Base-by-base conservation (phyloP, 2,329 filamentous ascomycete species). In the Hypoxylon sp. region DNA sequence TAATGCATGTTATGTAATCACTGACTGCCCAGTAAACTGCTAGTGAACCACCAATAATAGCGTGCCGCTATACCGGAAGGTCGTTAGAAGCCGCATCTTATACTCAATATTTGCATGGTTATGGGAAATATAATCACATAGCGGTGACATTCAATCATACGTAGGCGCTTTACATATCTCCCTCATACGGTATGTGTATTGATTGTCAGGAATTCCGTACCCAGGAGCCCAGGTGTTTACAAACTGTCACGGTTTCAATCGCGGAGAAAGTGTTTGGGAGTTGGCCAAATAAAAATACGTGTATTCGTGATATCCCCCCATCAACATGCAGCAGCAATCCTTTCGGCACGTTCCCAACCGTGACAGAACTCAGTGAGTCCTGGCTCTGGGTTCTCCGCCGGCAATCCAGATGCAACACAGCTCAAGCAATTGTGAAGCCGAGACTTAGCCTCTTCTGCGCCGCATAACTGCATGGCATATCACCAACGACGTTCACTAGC, bases 381-480 rank as follows among this genome's bases (percentile, higher is more conserved):
- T 51, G 37, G 54, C 27, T 64, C 54, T 44, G 46, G 42, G 30
- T 50, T 8, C 33, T 40, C 17, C 25, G 31, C 30, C 27, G 42
- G 17, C 17, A 51, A 61, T 61, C 17, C 50, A 30, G 20, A 58
- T 58, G 58, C 8, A 55, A 58, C 63, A 30, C 30, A 48, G 13
- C 37, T 53, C 17, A 50, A 55, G 35, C 31, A 51, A 33, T 35
- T 30, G 14, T 35, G 33, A 60, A 50, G 62, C 35, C 51, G 53
- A 60, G 40, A 53, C 46, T 42, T 40, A 25, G 44, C 14, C 44
- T 61, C 44, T 50, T 55, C 33, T 30, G 27, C 46, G 65, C 65
- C 65, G 51, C 61, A 61, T 37, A 30, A 58, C 50, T 37, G 61
- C 65, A 64, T 68, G 42, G 20, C 25, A 65, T 49, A 50, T 60